These are phyloP conservation scores for Tylopilus sp. DNA, from an alignment of 1,284 basidiomycete genomes.

Conservation along the genomic window DNA sequence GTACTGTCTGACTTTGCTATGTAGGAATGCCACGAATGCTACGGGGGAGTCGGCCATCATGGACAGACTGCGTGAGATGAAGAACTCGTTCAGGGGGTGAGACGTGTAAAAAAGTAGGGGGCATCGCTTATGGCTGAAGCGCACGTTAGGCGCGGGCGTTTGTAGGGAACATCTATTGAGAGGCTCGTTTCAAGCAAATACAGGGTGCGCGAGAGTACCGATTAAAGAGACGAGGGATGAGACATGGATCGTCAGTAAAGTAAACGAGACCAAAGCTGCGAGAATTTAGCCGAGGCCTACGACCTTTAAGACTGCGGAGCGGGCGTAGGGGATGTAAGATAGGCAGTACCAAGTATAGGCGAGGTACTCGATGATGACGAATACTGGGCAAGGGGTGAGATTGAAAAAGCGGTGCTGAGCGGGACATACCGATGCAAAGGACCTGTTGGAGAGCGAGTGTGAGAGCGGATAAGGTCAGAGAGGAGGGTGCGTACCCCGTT, in stretches of 20 bases:
- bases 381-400: conserved; percentile 48
- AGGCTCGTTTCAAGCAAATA: neutral
- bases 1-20: neutral
- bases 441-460: conserved; percentile 31
- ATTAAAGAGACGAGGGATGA: neutral
- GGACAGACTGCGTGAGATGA: conserved; percentile 72
- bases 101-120: neutral
- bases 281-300: conserved; percentile 47
- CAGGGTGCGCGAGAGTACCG: neutral
- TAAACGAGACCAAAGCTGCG: neutral
- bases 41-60: conserved; percentile 55
- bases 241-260: conserved; percentile 4
- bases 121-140: neutral
- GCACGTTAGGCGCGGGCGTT: neutral
- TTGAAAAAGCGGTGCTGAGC: neutral
- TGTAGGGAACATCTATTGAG: neutral
- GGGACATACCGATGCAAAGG: conserved; percentile 45
- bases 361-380: conserved; percentile 82
- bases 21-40: conserved; percentile 47
- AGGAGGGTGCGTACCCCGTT: conserved; percentile 54
- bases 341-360: conserved; percentile 83
- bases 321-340: conserved; percentile 86
- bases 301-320: conserved; percentile 63
- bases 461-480: neutral
- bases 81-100: conserved; percentile 74